Evolutionary conservation across 208 protist genomes (phyloP).

Genomic region (Leptomonas pyrrhocoris): DNA sequence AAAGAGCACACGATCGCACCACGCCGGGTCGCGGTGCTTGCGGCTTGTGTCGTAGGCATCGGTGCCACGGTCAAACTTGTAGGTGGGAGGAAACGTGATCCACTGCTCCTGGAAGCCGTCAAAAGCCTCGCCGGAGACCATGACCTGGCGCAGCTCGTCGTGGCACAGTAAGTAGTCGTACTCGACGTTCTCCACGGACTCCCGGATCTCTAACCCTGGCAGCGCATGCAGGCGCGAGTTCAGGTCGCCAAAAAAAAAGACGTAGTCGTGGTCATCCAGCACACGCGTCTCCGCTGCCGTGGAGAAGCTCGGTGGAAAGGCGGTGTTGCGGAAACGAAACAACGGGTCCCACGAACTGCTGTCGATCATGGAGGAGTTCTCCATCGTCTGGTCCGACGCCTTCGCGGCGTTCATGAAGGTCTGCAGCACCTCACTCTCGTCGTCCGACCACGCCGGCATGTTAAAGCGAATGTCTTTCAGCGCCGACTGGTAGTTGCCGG

Average conservation of each 20-base stretch:
- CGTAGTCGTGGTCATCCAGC: conserved; percentile 87
- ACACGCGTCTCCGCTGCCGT: conserved; percentile 46
- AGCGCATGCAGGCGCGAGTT: conserved; percentile 91
- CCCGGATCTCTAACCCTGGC: conserved; percentile 37
- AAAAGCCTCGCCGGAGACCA: conserved; percentile 76
- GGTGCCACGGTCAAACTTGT: conserved; percentile 85
- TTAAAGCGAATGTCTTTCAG: conserved; percentile 72
- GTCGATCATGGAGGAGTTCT: conserved; percentile 22
- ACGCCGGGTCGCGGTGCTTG: conserved; percentile 85
- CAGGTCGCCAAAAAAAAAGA: conserved; percentile 94
- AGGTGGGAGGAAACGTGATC: conserved; percentile 92
- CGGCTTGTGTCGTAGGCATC: conserved; percentile 82
- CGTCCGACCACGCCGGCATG: conserved; percentile 57
- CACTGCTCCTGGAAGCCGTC: conserved; percentile 88
- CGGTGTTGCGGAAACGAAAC: conserved; percentile 33
- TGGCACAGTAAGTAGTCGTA: conserved; percentile 68
- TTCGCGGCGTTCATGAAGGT: conserved; percentile 54
- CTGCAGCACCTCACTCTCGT: conserved; percentile 74
- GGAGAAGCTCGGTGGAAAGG: conserved; percentile 30
- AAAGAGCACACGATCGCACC: conserved; percentile 91
- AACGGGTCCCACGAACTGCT: conserved; percentile 52
- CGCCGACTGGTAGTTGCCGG: conserved; percentile 73
- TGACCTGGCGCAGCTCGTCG: conserved; percentile 84
- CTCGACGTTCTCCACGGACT: conserved; percentile 33
- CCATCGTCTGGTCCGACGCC: conserved; percentile 6